phyloP scores from a whole-genome alignment of 169 alveolate species.

The Cryptosporidium viatorum region DNA sequence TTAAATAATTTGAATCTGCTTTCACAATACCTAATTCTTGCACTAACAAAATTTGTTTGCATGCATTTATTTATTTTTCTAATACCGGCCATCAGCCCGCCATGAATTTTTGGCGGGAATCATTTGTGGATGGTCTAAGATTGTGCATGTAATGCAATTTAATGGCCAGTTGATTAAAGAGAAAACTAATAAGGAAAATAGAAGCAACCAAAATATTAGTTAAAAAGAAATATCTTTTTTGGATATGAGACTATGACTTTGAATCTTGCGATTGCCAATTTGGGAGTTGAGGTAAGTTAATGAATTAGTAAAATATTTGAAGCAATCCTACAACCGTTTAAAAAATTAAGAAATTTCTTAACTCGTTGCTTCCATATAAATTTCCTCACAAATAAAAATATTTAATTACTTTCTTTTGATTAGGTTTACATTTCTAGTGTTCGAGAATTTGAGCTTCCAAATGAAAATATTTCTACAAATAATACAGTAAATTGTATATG shows the following conservation, averaged over 20 bases:
- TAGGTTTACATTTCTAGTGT: conserved; percentile 63
- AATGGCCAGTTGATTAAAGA: neutral
- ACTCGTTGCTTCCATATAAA: neutral
- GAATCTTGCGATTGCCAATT: conserved; percentile 24
- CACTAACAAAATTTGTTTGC: neutral
- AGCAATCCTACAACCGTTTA: neutral
- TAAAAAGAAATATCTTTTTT: neutral
- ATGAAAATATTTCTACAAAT: neutral
- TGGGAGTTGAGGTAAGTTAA: conserved; percentile 69
- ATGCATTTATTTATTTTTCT: neutral
- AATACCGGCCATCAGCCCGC: conserved; percentile 17
- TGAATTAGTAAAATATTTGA: neutral
- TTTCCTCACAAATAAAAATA: neutral
- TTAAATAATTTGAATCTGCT: neutral
- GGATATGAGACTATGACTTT: neutral
- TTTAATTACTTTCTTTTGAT: neutral
- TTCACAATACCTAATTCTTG: neutral
- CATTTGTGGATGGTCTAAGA: conserved; percentile 26
- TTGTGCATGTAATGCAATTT: conserved; percentile 22
- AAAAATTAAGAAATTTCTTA: neutral
- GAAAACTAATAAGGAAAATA: neutral
- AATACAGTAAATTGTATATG: conserved; percentile 58
- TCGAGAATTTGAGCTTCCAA: conserved; percentile 53
- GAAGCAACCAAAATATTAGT: neutral
- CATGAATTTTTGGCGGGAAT: neutral